phyloP scores from a whole-genome alignment of 148 eudicot genomes.

The Nyssa sinensis region DNA sequence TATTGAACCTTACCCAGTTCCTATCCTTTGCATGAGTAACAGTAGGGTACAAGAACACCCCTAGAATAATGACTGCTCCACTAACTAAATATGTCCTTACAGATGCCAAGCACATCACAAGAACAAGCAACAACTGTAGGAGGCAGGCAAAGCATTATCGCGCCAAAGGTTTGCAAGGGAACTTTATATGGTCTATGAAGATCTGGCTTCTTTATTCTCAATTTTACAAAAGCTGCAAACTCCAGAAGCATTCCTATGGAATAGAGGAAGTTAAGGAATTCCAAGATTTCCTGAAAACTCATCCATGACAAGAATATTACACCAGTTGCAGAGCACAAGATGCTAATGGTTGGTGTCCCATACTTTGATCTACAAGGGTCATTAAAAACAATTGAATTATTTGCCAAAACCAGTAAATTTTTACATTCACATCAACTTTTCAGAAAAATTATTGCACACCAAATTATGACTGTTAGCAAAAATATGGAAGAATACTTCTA shows the following conservation, averaged over 20 bases:
- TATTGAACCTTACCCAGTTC: conserved; percentile 28
- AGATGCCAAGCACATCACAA: conserved; percentile 74
- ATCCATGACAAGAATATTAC: conserved; percentile 79
- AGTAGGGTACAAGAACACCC: conserved; percentile 46
- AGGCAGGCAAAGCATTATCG: conserved; percentile 58
- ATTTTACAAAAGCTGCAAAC: conserved; percentile 64
- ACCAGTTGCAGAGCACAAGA: conserved; percentile 72
- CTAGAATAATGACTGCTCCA: conserved; percentile 41
- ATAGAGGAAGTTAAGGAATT: conserved; percentile 72
- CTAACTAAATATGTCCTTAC: conserved; percentile 43
- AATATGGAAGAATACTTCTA: not conserved
- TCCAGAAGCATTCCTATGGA: conserved; percentile 74
- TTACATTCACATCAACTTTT: not conserved
- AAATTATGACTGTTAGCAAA: not conserved
- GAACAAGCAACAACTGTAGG: conserved; percentile 57
- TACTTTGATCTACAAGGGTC: conserved; percentile 56
- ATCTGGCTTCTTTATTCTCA: conserved; percentile 60
- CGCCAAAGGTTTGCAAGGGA: conserved; percentile 57
- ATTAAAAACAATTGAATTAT: not conserved
- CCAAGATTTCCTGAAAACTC: conserved; percentile 77
- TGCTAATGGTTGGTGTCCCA: conserved; percentile 79
- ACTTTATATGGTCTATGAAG: conserved; percentile 69
- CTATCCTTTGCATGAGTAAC: conserved; percentile 30
- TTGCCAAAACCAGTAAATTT: not conserved
- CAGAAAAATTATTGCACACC: not conserved